Evolutionary conservation across 371 early-diverging fungal genomes (phyloP).

Genomic region (Rhizopus sp.): DNA sequence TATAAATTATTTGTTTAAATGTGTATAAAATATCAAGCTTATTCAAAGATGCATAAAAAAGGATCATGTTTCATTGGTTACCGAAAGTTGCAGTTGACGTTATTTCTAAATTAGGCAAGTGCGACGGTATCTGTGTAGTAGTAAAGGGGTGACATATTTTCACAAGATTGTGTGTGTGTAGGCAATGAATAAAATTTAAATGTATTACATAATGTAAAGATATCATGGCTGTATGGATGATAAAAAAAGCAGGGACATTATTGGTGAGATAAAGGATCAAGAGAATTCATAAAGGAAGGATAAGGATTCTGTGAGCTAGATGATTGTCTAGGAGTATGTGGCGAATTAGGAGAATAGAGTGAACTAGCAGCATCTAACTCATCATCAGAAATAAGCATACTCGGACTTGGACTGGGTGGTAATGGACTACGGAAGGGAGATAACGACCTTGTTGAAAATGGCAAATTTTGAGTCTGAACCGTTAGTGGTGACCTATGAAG

Average conservation of each 20-base stretch:
- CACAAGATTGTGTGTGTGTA: too few species aligned
- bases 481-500: conserved; percentile 15
- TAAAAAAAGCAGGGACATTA: conserved; percentile 1
- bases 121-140: too few species aligned
- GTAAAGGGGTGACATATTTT: too few species aligned
- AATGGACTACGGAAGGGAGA: conserved; percentile 4
- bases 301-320: not conserved
- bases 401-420: conserved; percentile 24
- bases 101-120: too few species aligned
- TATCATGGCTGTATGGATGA: too few species aligned
- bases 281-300: conserved; percentile 12
- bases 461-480: conserved; percentile 30
- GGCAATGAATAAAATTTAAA: too few species aligned
- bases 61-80: too few species aligned
- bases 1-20: too few species aligned
- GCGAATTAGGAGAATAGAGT: conserved; percentile 31
- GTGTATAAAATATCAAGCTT: too few species aligned
- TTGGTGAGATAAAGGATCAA: conserved; percentile 24
- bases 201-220: too few species aligned
- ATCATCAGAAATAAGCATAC: conserved; percentile 31
- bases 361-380: conserved; percentile 28
- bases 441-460: conserved; percentile 1
- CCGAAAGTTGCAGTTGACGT: too few species aligned
- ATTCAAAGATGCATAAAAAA: too few species aligned
- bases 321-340: conserved; percentile 31